A percentile compares a stretch with the other conserved stretches of the same genome.
Conservation (phyloP, 148 eudicot genomes). For the Camellia lanceoleosa region DNA sequence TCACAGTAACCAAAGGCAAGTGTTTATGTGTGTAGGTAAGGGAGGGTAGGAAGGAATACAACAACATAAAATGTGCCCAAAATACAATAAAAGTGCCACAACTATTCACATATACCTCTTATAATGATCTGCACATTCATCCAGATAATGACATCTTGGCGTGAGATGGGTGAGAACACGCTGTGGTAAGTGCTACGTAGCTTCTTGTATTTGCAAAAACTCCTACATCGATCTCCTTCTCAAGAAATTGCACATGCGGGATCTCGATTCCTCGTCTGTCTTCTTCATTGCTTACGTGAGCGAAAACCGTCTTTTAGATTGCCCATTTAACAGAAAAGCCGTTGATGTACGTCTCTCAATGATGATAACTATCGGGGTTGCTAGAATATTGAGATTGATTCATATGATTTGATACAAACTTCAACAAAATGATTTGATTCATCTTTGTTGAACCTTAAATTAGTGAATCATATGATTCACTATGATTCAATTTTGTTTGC, state of each 20-base stretch:
- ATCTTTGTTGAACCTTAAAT: no score
- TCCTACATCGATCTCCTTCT: constrained; percentile 65
- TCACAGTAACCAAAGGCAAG: background rate
- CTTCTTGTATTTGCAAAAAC: constrained; percentile 80
- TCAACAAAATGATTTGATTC: no score
- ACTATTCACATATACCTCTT: background rate
- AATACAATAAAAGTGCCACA: no score
- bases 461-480: no score
- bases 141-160: constrained; percentile 59
- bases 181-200: constrained; percentile 60
- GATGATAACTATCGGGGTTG: no score
- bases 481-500: no score
- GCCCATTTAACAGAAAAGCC: background rate
- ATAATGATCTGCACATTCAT: constrained; percentile 16
- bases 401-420: no score
- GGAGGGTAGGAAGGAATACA: background rate
- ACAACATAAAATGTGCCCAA: background rate
- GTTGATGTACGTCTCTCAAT: background rate
- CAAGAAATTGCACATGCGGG: constrained; percentile 72
- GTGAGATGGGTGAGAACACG: constrained; percentile 75
- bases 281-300: constrained; percentile 70
- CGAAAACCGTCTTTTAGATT: background rate
- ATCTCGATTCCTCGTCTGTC: constrained; percentile 86
- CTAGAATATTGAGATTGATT: no score
- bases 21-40: background rate